These are phyloP conservation scores for Hymenoscyphus linearis DNA, from an alignment of 2,329 filamentous ascomycete species.

Conservation along the genomic window DNA sequence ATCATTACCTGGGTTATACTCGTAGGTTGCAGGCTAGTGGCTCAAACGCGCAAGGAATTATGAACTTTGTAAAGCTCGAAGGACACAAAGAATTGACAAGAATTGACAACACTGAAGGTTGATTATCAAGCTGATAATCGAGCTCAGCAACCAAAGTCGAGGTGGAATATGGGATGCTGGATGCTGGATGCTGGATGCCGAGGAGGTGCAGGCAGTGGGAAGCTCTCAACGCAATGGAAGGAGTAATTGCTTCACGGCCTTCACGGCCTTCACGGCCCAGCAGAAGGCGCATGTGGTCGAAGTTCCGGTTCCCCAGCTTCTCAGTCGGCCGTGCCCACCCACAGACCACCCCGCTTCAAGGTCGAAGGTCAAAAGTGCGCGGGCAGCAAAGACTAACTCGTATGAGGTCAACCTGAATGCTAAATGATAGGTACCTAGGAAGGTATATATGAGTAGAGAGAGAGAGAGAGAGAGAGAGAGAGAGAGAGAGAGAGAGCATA, in stretches of 20 bases:
- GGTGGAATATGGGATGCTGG: neutral
- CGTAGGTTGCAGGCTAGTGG: neutral
- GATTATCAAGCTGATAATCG: too few species aligned
- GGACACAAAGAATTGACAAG: neutral
- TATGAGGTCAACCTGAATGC: too few species aligned
- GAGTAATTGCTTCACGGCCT: too few species aligned
- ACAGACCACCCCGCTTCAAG: neutral
- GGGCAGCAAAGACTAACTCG: too few species aligned
- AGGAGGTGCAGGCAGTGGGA: neutral
- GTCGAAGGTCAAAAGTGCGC: too few species aligned
- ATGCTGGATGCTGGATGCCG: neutral
- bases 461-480: too few species aligned
- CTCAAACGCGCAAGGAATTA: neutral
- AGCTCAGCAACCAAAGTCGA: neutral
- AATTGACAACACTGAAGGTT: neutral
- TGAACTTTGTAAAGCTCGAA: neutral
- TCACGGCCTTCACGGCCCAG: neutral
- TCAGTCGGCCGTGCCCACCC: neutral
- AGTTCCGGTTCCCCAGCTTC: neutral
- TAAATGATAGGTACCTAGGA: too few species aligned
- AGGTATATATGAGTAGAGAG: too few species aligned
- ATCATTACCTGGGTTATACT: neutral
- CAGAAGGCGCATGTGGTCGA: neutral
- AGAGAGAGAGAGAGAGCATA: too few species aligned
- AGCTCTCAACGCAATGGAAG: neutral